Conservation (phyloP, 2,329 filamentous ascomycete species). For the Orbilia oligospora region DNA sequence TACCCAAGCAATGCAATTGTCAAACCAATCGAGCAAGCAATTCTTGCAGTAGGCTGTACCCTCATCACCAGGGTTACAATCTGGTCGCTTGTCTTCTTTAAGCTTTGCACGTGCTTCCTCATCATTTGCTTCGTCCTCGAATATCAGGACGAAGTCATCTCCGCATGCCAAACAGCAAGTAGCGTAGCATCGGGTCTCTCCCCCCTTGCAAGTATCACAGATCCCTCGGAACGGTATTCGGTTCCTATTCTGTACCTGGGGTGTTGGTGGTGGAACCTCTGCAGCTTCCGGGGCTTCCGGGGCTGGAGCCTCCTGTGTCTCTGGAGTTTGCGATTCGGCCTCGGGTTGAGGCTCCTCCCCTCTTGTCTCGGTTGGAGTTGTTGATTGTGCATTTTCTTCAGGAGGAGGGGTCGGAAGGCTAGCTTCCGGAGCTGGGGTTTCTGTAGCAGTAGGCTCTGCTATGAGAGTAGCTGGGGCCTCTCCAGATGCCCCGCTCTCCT, state of each 20-base stretch:
- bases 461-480: neutral
- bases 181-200: slow-evolving; percentile 14
- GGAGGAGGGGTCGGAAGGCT: slow-evolving; percentile 17
- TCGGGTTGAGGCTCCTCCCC: slow-evolving; percentile 25
- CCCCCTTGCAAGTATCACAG: slow-evolving; percentile 29
- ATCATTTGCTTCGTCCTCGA: slow-evolving; percentile 36
- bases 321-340: slow-evolving; percentile 7
- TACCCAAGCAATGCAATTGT: slow-evolving; percentile 48
- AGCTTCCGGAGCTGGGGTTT: slow-evolving; percentile 2
- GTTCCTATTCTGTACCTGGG: slow-evolving; percentile 2
- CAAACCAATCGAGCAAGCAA: slow-evolving; percentile 53
- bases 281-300: neutral
- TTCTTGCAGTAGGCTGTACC: slow-evolving; percentile 46
- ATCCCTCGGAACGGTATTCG: slow-evolving; percentile 24
- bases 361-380: slow-evolving; percentile 6
- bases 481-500: slow-evolving; percentile 3
- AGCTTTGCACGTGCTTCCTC: slow-evolving; percentile 43
- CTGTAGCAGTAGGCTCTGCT: neutral
- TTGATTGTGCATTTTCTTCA: slow-evolving; percentile 5
- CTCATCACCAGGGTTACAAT: slow-evolving; percentile 43
- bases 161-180: slow-evolving; percentile 38
- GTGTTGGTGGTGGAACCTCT: neutral
- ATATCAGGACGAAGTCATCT: slow-evolving; percentile 40
- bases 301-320: neutral
- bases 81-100: slow-evolving; percentile 28